A percentile compares a stretch with the other conserved stretches of the same genome.
Conservation (phyloP, 2,329 filamentous ascomycete species). For the Trichophyton mentagrophytes region DNA sequence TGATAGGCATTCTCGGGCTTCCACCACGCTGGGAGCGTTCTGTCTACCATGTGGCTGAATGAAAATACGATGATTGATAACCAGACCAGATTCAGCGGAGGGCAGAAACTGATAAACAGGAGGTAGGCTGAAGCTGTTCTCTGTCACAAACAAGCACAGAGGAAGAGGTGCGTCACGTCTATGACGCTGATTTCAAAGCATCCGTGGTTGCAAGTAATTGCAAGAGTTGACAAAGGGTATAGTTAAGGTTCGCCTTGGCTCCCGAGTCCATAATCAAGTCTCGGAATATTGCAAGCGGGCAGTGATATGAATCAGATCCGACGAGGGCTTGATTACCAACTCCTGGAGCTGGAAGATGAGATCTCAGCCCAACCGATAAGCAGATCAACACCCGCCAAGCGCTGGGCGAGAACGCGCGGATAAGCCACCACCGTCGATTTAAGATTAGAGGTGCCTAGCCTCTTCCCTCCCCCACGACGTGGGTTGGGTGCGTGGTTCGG, state of each 20-base stretch:
- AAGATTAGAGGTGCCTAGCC: neutral
- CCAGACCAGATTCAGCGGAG: neutral
- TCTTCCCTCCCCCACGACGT: neutral
- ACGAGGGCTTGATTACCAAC: neutral
- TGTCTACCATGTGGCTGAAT: neutral
- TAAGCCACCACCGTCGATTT: neutral
- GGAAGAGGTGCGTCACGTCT: neutral
- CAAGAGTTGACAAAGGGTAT: neutral
- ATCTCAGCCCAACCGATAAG: constrained; percentile 3
- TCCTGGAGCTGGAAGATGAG: neutral
- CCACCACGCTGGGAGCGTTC: neutral
- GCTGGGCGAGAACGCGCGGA: neutral
- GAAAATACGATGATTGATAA: neutral
- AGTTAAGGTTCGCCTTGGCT: neutral
- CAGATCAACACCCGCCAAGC: constrained; percentile 2
- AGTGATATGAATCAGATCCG: neutral
- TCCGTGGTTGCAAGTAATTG: neutral
- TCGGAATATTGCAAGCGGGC: neutral
- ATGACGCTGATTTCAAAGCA: neutral
- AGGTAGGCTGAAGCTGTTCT: neutral
- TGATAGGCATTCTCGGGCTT: neutral
- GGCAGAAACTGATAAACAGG: neutral
- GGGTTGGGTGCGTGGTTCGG: neutral
- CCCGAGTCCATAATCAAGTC: neutral
- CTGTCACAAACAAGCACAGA: neutral